Percentiles rank a stretch among this genome's conserved stretches.
These are phyloP conservation scores for Corchorus capsularis DNA, from an alignment of 345 rosid species.

Conservation along the genomic window DNA sequence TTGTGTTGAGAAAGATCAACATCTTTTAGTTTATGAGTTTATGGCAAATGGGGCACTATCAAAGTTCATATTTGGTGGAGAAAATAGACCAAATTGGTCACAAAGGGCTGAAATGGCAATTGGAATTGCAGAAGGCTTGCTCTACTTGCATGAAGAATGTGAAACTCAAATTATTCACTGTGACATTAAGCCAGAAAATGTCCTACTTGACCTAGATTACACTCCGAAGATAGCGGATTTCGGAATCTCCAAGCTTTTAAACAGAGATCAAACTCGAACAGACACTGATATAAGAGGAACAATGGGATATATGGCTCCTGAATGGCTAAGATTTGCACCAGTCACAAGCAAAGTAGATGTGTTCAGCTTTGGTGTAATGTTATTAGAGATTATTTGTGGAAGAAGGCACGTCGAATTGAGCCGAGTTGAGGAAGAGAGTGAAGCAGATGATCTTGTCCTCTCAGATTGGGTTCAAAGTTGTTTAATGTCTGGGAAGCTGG, in stretches of 20 bases:
- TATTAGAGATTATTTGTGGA: slow-evolving; percentile 36
- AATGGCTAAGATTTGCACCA: slow-evolving; percentile 34
- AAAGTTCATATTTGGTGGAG: slow-evolving; percentile 16
- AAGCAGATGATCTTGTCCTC: slow-evolving; percentile 28
- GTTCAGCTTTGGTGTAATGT: slow-evolving; percentile 32
- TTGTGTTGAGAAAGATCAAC: slow-evolving; percentile 27
- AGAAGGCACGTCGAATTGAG: slow-evolving; percentile 36
- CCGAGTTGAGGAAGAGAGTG: slow-evolving; percentile 39
- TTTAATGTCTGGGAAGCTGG: slow-evolving; percentile 22
- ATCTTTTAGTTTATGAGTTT: slow-evolving; percentile 32
- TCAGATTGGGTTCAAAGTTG: slow-evolving; percentile 30
- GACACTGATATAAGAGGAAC: slow-evolving; percentile 36
- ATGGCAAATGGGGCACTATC: slow-evolving; percentile 33
- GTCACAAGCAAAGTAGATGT: slow-evolving; percentile 38
- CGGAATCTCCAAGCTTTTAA: slow-evolving; percentile 37
- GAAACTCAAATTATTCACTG: slow-evolving; percentile 34
- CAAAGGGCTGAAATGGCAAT: slow-evolving; percentile 30
- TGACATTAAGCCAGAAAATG: slow-evolving; percentile 41
- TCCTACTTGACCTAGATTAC: slow-evolving; percentile 32
- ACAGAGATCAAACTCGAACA: slow-evolving; percentile 36
- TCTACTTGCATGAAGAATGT: slow-evolving; percentile 36
- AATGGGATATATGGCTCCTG: slow-evolving; percentile 38
- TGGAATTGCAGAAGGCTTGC: slow-evolving; percentile 33
- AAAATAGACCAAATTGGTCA: slow-evolving; percentile 27
- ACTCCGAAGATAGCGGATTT: slow-evolving; percentile 35